These are phyloP conservation scores for Carex myosuroides DNA, from an alignment of 176 grass and related monocot species.

Conservation along the genomic window DNA sequence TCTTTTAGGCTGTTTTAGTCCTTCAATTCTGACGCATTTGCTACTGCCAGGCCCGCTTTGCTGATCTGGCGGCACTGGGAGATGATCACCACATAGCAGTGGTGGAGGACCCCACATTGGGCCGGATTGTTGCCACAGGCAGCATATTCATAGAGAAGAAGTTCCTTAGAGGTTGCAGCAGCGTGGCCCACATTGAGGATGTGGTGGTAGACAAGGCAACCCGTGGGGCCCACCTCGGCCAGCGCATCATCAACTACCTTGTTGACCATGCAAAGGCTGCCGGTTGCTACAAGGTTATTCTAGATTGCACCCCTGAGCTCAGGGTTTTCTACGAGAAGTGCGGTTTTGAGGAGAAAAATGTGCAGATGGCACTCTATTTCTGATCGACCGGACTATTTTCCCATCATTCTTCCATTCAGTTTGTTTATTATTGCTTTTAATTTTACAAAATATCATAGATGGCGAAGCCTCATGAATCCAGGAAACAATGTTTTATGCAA, in stretches of 20 bases:
- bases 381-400: constrained; percentile 30
- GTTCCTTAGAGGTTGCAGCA: constrained; percentile 60
- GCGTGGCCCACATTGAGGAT: constrained; percentile 85
- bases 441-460: background rate
- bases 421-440: background rate
- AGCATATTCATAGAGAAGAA: constrained; percentile 84
- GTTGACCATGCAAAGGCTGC: constrained; percentile 49
- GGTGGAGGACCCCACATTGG: constrained; percentile 36
- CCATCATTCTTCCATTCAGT: background rate
- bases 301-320: constrained; percentile 68
- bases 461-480: background rate
- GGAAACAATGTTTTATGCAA: background rate
- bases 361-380: constrained; percentile 92
- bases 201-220: constrained; percentile 56
- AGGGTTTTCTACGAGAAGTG: constrained; percentile 67
- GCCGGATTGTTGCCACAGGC: constrained; percentile 60
- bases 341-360: constrained; percentile 70
- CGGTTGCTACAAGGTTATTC: constrained; percentile 89
- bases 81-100: constrained; percentile 79
- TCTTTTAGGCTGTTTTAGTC: background rate
- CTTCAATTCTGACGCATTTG: background rate
- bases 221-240: constrained; percentile 44
- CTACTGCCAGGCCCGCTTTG: constrained; percentile 34
- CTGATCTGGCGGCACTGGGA: constrained; percentile 62
- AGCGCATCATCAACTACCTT: constrained; percentile 50